Evolutionary conservation across 1,139 yeast species (phyloP).

Genomic region (Pichia sp.): DNA sequence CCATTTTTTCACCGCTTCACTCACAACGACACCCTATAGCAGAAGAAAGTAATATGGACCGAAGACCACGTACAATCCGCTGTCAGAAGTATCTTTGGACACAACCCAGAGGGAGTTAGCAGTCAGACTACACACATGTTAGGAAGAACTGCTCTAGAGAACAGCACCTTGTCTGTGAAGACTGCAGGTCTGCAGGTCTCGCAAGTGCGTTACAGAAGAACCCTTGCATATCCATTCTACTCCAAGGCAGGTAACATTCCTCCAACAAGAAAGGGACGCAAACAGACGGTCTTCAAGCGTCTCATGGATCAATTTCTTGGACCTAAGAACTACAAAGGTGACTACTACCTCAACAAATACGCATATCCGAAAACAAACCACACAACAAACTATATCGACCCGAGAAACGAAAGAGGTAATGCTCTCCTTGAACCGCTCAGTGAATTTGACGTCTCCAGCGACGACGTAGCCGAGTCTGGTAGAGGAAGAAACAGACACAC

Average conservation of each 20-base stretch:
- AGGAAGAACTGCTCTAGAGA: slow-evolving; percentile 11
- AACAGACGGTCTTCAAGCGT: slow-evolving; percentile 37
- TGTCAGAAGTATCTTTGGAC: too few relatives aligned
- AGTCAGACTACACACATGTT: slow-evolving; percentile 7
- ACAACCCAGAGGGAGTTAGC: not conserved
- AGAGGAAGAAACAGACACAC: slow-evolving; percentile 18
- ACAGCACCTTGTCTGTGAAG: slow-evolving; percentile 14
- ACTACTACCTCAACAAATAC: slow-evolving; percentile 72
- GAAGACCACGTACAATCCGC: not conserved
- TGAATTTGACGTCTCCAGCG: slow-evolving; percentile 18
- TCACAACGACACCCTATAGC: not conserved
- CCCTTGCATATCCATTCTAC: slow-evolving; percentile 46
- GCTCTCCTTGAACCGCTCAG: slow-evolving; percentile 31
- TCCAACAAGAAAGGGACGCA: slow-evolving; percentile 40
- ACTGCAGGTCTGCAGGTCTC: slow-evolving; percentile 20
- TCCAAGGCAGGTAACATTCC: slow-evolving; percentile 40
- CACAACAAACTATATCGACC: slow-evolving; percentile 69
- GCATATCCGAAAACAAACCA: slow-evolving; percentile 69
- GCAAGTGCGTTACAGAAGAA: slow-evolving; percentile 39
- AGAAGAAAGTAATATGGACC: not conserved
- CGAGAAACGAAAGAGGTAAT: slow-evolving; percentile 46
- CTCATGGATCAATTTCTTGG: slow-evolving; percentile 63
- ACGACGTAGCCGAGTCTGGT: slow-evolving; percentile 11
- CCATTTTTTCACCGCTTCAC: slow-evolving; percentile 3
- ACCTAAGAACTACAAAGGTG: slow-evolving; percentile 79